phyloP scores from a whole-genome alignment of 306 rosid genomes.

The Sicyos edulis region DNA sequence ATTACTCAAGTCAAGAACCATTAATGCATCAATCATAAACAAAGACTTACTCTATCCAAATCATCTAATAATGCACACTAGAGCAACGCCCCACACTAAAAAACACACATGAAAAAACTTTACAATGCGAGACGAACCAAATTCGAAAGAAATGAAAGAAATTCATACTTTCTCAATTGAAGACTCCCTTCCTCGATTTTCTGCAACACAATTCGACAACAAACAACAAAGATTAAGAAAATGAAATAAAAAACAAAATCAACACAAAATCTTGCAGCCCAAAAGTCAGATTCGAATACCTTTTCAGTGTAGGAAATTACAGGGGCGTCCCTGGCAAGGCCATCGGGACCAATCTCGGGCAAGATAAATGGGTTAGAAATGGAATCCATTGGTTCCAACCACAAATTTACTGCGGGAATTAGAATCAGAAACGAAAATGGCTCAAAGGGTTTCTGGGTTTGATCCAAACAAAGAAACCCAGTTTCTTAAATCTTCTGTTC shows the following conservation, averaged over 20 bases:
- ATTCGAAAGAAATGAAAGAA: constrained; percentile 6
- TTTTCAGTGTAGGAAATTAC: constrained; percentile 82
- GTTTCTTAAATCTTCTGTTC: neutral
- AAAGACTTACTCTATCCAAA: neutral
- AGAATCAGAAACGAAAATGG: constrained; percentile 4
- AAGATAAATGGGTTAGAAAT: constrained; percentile 36
- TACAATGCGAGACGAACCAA: neutral
- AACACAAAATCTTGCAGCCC: neutral
- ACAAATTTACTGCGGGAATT: neutral
- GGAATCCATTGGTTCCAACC: constrained; percentile 43
- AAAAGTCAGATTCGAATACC: constrained; percentile 30
- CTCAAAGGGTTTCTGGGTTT: constrained; percentile 16
- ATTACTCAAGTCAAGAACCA: neutral
- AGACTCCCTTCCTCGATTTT: constrained; percentile 72
- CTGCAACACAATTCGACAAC: constrained; percentile 32
- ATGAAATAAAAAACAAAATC: neutral
- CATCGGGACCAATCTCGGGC: constrained; percentile 90
- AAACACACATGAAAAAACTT: neutral
- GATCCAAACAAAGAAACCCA: constrained; percentile 7
- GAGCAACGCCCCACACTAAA: neutral
- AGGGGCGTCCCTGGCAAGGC: constrained; percentile 67
- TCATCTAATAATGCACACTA: neutral
- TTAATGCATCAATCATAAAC: neutral
- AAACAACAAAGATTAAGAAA: neutral
- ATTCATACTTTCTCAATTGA: constrained; percentile 62